Base-by-base conservation (phyloP, 495 filamentous ascomycete genomes). In the Penicillium arizonense region DNA sequence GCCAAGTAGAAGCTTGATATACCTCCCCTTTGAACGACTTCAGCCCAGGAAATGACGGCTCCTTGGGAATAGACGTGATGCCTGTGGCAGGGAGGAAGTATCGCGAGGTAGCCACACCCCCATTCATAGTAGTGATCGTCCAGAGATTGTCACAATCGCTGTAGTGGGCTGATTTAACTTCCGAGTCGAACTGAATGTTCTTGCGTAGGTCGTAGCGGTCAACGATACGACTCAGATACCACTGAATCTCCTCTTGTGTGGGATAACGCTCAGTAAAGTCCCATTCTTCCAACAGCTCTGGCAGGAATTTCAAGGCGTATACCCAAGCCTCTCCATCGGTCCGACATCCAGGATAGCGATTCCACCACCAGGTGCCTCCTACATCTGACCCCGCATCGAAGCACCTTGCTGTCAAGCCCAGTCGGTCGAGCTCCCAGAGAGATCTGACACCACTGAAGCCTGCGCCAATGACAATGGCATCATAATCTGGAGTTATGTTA, bases 41-140 rank as follows among this genome's bases (percentile, higher is more conserved):
- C 3, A 50, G 11, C 8, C 51, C 57, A 2, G 57, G 56, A n/a
- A 64, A 54, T 5, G 65, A 69, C 20, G 74, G 77, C 59, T 61
- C 70, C 13, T 58, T 56, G 2, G 24, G 33, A 28, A 52, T 47
- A 24, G 33, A 6, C 5, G 56, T 57, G 3, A 63, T 30, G 0
- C 63, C 63, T 12, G 61, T 21, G 2, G 50, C 56, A 11, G 56
- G 58, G 13, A 65, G 20, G 21, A 65, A 26, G 24, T 60, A 65
- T 1, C 53, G 49, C 37, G 20, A 10, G 12, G 38, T 50, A 58
- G 16, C 45, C 32, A 64, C 32, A 12, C 3, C 6, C 50, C 43
- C 40, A 7, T 3, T 3, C 4, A 24, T 4, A 4, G n/a, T 12
- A 3, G 40, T 7, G 4, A 43, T n/a, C 26, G 12, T 41, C 64